Base-by-base conservation (phyloP, 192 early-diverging fungal species). In the Coemansia sp. region DNA sequence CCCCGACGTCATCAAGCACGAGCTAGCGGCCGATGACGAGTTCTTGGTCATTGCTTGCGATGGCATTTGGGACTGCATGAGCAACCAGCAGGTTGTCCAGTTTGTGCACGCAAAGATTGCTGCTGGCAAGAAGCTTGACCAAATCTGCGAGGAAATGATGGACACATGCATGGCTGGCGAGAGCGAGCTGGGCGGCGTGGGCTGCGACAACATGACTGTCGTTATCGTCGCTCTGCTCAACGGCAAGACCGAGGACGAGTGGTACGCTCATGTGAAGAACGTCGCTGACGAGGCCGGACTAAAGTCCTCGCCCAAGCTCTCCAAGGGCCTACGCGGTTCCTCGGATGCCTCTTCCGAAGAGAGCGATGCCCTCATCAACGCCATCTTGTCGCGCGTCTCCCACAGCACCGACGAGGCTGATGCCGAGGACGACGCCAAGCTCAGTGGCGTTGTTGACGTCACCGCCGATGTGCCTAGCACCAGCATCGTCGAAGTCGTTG, bases 201-300 rank as follows among this genome's bases (percentile, higher is more conserved):
- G 97, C 18, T 99, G 96, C 81, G 97, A 99, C 81, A 99, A 99
- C 82, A 99, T 99, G 97, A 97, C 97, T 1, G 89, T 98, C 14
- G 81, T 97, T 25, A 93, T 99, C 37, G 88, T 94, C 9, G 97
- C 85, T 6, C 72, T 97, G 42, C 84, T 98, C 65, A 85, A 92
- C 58, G 93, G 92, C 36, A 87, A 84, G 66, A 86, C 84, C 35
- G 82, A 85, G 53, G 87, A 91, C 7, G 86, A 94, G 75, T 99
- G 96, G 96, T 82, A 82, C 26, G 79, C 56, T 25, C 66, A 73
- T 59, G 66, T 82, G 71, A 82, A 77, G 79, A 38, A 34, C 10
- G 65, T 77, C n/a, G 72, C 75, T 56, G 72, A 77, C 64, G 79
- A 73, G 65, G 48, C 75, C 0, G 75, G 69, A n/a, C 52, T 67